Percentiles rank a stretch among this genome's conserved stretches.
Conservation (phyloP, 2,329 filamentous ascomycete species). For the Sodiomyces alkalinus region DNA sequence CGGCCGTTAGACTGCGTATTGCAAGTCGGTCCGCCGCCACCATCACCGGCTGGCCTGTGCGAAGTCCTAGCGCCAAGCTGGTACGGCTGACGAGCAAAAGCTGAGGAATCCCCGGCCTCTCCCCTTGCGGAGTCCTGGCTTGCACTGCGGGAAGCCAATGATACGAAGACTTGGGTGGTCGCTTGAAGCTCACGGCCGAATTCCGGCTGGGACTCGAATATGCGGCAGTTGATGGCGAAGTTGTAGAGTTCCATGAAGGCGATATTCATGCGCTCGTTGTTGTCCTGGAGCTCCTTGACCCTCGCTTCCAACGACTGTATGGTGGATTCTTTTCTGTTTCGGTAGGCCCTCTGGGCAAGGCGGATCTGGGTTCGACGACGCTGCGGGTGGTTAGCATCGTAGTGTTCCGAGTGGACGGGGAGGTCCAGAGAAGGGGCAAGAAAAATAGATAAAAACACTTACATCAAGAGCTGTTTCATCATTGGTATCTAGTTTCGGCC, state of each 20-base stretch:
- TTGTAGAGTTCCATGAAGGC: constrained; percentile 55
- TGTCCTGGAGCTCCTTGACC: constrained; percentile 52
- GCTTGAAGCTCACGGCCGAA: constrained; percentile 41
- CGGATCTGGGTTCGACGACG: constrained; percentile 77
- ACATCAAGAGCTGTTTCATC: constrained; percentile 69
- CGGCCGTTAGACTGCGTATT: too few relatives aligned
- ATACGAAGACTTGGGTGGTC: constrained; percentile 42
- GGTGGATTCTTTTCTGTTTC: constrained; percentile 69
- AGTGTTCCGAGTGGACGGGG: too few relatives aligned
- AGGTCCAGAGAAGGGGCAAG: too few relatives aligned
- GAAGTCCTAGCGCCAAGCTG: too few relatives aligned
- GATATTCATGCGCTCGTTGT: constrained; percentile 59
- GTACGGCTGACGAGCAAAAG: too few relatives aligned
- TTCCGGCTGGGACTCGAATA: constrained; percentile 40
- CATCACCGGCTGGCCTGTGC: too few relatives aligned
- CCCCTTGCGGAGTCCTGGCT: constrained; percentile 3
- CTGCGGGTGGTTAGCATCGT: constrained; percentile 24
- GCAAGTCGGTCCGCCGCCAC: too few relatives aligned
- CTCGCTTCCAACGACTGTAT: constrained; percentile 58
- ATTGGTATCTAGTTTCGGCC: constrained; percentile 60
- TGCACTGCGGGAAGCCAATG: constrained; percentile 33
- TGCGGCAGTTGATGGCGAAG: constrained; percentile 38
- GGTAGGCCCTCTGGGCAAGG: constrained; percentile 71
- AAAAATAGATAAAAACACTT: constrained; percentile 32
- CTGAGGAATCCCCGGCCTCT: too few relatives aligned